phyloP scores from a whole-genome alignment of 2,329 filamentous ascomycete species.

The Pyricularia sp. region DNA sequence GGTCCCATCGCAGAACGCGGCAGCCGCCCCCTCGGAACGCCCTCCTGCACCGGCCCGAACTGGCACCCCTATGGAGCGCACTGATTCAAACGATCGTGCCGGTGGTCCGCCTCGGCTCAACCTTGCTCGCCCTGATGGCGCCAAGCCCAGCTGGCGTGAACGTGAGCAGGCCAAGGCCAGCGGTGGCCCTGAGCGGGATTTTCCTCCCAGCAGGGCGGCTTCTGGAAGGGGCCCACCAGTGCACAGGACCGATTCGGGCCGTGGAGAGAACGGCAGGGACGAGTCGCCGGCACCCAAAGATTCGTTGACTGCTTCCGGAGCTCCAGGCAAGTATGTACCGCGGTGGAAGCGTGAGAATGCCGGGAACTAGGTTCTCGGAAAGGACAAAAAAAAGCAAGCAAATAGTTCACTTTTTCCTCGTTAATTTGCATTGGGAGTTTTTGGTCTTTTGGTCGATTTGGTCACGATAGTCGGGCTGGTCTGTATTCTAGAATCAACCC shows the following conservation, averaged over 20 bases:
- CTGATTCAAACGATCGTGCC: constrained; percentile 31
- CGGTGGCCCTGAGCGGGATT: constrained; percentile 11
- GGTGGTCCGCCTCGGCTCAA: constrained; percentile 40
- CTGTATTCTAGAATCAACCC: constrained; percentile 5
- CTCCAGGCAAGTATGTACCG: constrained; percentile 47
- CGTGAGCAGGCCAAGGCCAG: constrained; percentile 36
- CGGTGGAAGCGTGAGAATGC: constrained; percentile 16
- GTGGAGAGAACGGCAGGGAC: constrained; percentile 26
- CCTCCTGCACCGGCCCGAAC: constrained; percentile 19
- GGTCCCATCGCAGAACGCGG: constrained; percentile 17
- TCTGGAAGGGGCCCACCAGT: constrained; percentile 27
- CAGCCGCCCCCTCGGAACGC: constrained; percentile 18
- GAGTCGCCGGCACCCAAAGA: constrained; percentile 30
- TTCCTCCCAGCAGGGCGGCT: constrained; percentile 15
- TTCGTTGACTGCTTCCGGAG: constrained; percentile 37
- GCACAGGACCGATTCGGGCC: constrained; percentile 26
- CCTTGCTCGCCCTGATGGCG: constrained; percentile 30
- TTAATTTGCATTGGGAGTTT: constrained; percentile 4
- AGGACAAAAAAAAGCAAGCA: constrained; percentile 4
- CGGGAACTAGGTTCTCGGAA: constrained; percentile 8
- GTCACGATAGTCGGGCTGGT: background rate
- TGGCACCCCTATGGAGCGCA: constrained; percentile 21
- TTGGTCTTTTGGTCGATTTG: constrained; percentile 6
- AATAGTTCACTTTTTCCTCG: constrained; percentile 1
- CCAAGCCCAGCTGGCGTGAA: constrained; percentile 46